A percentile compares a stretch with the other conserved stretches of the same genome.
These are phyloP conservation scores for Lecanicillium sp. DNA, from an alignment of 2,329 filamentous ascomycete species.

Conservation along the genomic window DNA sequence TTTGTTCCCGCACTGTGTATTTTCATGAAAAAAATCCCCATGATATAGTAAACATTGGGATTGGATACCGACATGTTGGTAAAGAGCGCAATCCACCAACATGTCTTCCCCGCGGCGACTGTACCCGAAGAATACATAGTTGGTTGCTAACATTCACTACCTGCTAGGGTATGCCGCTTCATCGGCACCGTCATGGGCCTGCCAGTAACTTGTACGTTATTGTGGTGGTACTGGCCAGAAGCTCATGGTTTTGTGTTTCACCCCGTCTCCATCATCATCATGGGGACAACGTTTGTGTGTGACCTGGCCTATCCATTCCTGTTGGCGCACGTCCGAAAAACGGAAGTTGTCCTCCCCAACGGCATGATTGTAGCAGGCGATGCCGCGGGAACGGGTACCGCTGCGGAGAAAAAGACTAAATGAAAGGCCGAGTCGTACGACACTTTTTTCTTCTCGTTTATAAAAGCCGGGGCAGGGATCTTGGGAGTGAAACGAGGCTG, in stretches of 20 bases:
- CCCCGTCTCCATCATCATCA: constrained; percentile 33
- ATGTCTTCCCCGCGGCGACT: neutral
- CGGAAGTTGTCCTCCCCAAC: constrained; percentile 28
- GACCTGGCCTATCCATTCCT: constrained; percentile 37
- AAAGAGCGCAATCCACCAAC: neutral
- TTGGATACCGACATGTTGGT: neutral
- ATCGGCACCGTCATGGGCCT: constrained; percentile 34
- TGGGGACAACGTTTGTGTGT: constrained; percentile 28
- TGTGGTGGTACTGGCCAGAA: constrained; percentile 45
- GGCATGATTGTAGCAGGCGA: constrained; percentile 23
- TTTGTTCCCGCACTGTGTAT: neutral
- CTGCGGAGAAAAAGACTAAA: neutral
- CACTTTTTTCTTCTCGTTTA: neutral
- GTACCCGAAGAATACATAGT: neutral
- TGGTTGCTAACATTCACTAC: neutral
- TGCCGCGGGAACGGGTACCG: neutral
- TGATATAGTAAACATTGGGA: neutral
- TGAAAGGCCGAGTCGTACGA: too few relatives aligned
- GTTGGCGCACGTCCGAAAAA: constrained; percentile 28
- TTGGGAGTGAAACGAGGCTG: too few relatives aligned
- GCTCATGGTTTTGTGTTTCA: constrained; percentile 37
- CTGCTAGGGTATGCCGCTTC: constrained; percentile 32
- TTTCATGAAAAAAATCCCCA: neutral
- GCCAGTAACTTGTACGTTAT: constrained; percentile 25
- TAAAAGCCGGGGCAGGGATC: neutral